Base-by-base conservation (phyloP, 2,329 filamentous ascomycete species). In the Pseudocercospora fuligena region DNA sequence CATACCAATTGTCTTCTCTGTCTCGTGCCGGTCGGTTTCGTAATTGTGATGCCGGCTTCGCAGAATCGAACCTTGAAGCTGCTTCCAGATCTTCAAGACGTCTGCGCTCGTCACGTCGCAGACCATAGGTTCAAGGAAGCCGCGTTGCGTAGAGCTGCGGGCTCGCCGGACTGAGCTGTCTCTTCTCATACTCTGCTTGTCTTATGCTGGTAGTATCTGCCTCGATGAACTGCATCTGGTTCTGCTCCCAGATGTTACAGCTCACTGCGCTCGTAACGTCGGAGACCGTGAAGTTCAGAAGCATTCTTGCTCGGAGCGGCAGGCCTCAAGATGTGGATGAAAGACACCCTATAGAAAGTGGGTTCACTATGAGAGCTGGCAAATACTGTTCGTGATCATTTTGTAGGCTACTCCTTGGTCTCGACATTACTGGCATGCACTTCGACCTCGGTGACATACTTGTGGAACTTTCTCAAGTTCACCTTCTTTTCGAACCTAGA, bases 391-490 rank as follows among this genome's bases (percentile, higher is more conserved):
- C 40, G n/a, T 8, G 14, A n/a, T 19, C 40, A 43, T 5, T 8
- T 6, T 43, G 40, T 5, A 1, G 5, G 40, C 47, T 51, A 14
- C 47, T 51, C 51, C 16, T 56, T 56, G 16, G 51, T 12, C 51
- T 2, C 14, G 16, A 56, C 51, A 33, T 33, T 27, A 16, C 27
- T 27, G 23, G 51, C 60, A 47, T 59, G 33, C 21, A 76, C 73
- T 68, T 79, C 76, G 2, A 77, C 77, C 9, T 80, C 77, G 3
- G 77, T 79, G 11, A 79, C 73, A 69, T 79, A 76, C 1, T 72
- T 69, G 21, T 79, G 73, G 61, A 80, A 80, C 56, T 79, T 78
- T 5, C 78, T 77, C 23, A 79, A 73, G 43, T 71, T 75, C 7
- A 80, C 73, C 47, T 67, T 79, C 66, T 79, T 80, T 61, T 80